phyloP scores from a whole-genome alignment of 2,329 filamentous ascomycete species.

The Aspergillus persii region DNA sequence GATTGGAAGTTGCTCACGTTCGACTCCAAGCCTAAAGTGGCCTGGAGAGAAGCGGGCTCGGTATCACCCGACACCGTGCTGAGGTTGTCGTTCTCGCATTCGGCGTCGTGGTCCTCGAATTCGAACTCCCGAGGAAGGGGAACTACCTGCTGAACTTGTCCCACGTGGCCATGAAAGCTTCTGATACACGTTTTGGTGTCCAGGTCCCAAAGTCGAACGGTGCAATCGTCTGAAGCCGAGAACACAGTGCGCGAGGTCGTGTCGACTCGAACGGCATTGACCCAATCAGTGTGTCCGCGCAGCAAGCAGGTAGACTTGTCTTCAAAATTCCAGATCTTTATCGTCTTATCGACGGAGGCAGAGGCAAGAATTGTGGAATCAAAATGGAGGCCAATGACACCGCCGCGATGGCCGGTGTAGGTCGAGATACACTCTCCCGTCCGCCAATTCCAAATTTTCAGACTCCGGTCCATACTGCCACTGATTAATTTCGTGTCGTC shows the following conservation, averaged over 20 bases:
- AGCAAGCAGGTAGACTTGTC: constrained; percentile 77
- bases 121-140: constrained; percentile 85
- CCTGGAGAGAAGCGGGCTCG: constrained; percentile 23
- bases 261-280: constrained; percentile 92
- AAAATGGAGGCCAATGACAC: constrained; percentile 85
- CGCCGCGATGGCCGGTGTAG: constrained; percentile 73
- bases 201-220: constrained; percentile 88
- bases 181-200: constrained; percentile 76
- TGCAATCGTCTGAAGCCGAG: constrained; percentile 91
- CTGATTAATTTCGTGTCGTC: constrained; percentile 89
- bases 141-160: constrained; percentile 89
- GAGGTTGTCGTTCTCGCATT: constrained; percentile 57
- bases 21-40: constrained; percentile 24
- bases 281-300: constrained; percentile 87
- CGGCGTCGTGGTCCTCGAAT: constrained; percentile 67
- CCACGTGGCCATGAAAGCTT: constrained; percentile 83
- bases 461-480: constrained; percentile 79
- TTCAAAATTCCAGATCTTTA: constrained; percentile 90
- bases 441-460: constrained; percentile 96
- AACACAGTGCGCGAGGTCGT: constrained; percentile 78
- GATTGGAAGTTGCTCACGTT: constrained; percentile 37
- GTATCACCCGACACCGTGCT: constrained; percentile 34
- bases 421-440: constrained; percentile 84
- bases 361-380: constrained; percentile 81
- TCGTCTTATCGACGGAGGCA: constrained; percentile 82